Conservation (phyloP, 257 asterid genomes). For the Asclepias syriaca region DNA sequence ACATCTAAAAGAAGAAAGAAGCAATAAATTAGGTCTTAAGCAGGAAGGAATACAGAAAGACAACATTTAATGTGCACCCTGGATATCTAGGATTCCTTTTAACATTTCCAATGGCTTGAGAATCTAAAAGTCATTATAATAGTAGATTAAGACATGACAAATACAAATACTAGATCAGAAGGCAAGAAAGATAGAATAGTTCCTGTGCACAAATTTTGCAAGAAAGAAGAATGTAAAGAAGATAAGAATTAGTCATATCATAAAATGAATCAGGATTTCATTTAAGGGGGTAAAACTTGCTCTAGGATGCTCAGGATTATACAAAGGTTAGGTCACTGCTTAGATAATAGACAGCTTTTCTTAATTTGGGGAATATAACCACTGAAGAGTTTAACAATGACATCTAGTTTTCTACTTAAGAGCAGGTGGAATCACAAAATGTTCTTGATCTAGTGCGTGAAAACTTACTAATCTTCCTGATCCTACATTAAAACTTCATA, state of each 20-base stretch:
- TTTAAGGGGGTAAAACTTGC: neutral
- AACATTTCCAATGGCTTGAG: neutral
- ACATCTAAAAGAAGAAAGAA: neutral
- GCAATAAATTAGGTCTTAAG: neutral
- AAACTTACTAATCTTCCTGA: neutral
- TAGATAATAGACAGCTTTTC: neutral
- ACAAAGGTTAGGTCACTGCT: neutral
- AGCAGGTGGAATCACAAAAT: neutral
- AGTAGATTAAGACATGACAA: neutral
- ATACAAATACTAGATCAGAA: neutral
- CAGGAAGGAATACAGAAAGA: neutral
- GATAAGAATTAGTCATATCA: neutral
- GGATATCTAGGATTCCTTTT: neutral
- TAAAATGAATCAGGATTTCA: neutral
- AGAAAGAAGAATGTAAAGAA: neutral
- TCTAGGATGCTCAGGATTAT: neutral
- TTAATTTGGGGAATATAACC: neutral
- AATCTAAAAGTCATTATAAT: neutral
- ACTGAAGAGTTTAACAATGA: neutral
- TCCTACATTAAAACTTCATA: neutral
- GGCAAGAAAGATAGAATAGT: neutral
- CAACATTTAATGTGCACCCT: neutral
- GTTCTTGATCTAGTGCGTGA: neutral
- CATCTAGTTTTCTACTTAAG: neutral
- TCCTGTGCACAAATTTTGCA: neutral